These are phyloP conservation scores for Solanum sitiens DNA, from an alignment of 257 asterid species.

Conservation along the genomic window DNA sequence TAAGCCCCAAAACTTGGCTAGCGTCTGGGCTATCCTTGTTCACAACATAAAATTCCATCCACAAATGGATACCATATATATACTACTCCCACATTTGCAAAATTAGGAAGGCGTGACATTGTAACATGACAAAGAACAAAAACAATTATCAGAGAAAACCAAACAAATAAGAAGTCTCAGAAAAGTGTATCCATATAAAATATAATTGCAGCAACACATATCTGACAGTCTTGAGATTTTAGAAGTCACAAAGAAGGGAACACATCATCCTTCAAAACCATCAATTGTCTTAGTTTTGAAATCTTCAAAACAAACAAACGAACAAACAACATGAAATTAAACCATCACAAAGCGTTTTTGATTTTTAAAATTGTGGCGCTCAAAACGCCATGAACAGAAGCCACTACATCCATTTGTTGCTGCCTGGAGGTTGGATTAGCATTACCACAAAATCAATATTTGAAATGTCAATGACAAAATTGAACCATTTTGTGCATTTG, in stretches of 20 bases:
- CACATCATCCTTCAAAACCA: not conserved
- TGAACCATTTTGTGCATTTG: constrained; percentile 19
- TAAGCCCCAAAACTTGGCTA: not conserved
- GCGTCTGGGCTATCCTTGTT: not conserved
- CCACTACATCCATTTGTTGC: constrained; percentile 34
- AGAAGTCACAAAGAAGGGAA: not conserved
- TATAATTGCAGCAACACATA: not conserved
- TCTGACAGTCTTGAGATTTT: not conserved
- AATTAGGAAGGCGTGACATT: not conserved
- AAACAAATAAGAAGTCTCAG: not conserved
- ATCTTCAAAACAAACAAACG: not conserved
- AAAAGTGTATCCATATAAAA: not conserved
- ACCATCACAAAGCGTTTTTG: constrained; percentile 11
- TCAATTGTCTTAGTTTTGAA: not conserved
- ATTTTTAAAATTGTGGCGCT: constrained; percentile 41
- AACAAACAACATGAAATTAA: not conserved
- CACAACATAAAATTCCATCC: not conserved
- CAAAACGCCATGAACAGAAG: constrained; percentile 27
- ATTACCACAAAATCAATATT: constrained; percentile 7
- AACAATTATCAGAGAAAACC: not conserved
- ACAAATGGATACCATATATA: not conserved
- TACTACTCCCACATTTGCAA: not conserved
- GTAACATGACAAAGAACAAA: not conserved
- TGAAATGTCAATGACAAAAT: constrained; percentile 48
- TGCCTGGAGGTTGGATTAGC: constrained; percentile 14